Conservation (phyloP, 768 basidiomycete genomes). For the Mycena albidolilacea region DNA sequence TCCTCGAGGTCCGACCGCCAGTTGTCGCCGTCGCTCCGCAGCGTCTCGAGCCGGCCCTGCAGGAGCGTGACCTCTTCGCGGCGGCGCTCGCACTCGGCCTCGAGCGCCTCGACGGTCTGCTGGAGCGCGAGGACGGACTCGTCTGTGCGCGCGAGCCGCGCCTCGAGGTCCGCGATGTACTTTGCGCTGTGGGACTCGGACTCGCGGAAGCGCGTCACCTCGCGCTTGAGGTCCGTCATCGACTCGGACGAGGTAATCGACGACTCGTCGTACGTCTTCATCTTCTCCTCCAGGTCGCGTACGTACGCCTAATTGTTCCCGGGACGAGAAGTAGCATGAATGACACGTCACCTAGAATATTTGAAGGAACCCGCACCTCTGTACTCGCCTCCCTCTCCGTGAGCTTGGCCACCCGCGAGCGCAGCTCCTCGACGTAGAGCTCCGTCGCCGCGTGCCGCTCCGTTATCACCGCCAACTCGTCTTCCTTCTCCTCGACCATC, state of each 20-base stretch:
- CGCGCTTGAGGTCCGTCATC: constrained; percentile 86
- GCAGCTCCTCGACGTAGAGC: constrained; percentile 89
- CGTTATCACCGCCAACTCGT: constrained; percentile 75
- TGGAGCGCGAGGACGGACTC: constrained; percentile 81
- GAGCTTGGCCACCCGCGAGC: constrained; percentile 84
- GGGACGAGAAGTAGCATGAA: constrained; percentile 6
- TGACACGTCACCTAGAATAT: constrained; percentile 33
- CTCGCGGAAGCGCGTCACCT: constrained; percentile 85
- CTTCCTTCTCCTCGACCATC: constrained; percentile 92
- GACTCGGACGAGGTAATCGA: constrained; percentile 83
- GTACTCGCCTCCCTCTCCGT: constrained; percentile 92
- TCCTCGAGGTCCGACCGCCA: constrained; percentile 91
- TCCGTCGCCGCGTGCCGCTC: constrained; percentile 86
- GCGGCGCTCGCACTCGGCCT: constrained; percentile 82
- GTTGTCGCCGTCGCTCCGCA: constrained; percentile 82
- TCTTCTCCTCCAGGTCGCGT: constrained; percentile 92
- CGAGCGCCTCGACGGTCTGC: constrained; percentile 81
- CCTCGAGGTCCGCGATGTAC: constrained; percentile 91
- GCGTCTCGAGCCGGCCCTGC: constrained; percentile 76
- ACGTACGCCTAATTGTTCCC: constrained; percentile 82
- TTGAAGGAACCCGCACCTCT: constrained; percentile 72
- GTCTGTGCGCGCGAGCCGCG: constrained; percentile 82
- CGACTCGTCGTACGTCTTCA: constrained; percentile 88
- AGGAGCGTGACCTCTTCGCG: constrained; percentile 79
- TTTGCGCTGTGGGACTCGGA: constrained; percentile 77